Base-by-base conservation (phyloP, 805 yeast species). In the Candida sakaeoensis region DNA sequence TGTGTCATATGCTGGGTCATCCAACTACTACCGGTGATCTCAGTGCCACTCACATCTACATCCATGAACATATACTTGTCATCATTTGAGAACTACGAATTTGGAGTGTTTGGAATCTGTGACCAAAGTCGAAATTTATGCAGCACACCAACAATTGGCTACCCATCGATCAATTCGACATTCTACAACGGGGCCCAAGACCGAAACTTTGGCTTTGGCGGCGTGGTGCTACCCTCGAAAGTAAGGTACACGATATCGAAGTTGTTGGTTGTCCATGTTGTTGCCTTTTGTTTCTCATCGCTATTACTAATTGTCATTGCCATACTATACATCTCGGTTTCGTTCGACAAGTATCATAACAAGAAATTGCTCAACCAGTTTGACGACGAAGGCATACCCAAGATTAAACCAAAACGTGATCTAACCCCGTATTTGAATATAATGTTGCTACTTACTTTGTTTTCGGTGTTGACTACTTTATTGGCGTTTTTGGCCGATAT, bases 401-500 rank as follows among this genome's bases (percentile, higher is more conserved):
- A 25, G 29, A 24, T 21, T 30, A 29, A 37, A 37, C 22, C 35
- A 9, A 46, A 43, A 34, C 23, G 47, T 12, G 54, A 56, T 41
- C 39, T 56, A 15, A 51, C 55, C 1, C 55, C 57, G 2, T 75
- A 68, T 42, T 61, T 84, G 35, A 65, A 81, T 41, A 50, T 73
- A 14, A 59, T 80, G 49, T 69, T 84, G 26, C 49, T 82, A 2
- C 68, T 84, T 60, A 72, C 88, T 1, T 55, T 85, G 31, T 80
- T 88, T 2, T 70, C 88, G 0, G 87, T 89, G 50, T 54, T 90
- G 41, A 67, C 84, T 30, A 67, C 85, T 1, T 61, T 90, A 36
- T 66, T 91, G 37, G 81, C 90, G 5, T 85, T 91, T 48, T 63
- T 90, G 43, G 87, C 87, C 3, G 98, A 91, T 57, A 75, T 90